Evolutionary conservation across 78 protist species (phyloP).

Genomic region (Chrysochromulina tobinii): DNA sequence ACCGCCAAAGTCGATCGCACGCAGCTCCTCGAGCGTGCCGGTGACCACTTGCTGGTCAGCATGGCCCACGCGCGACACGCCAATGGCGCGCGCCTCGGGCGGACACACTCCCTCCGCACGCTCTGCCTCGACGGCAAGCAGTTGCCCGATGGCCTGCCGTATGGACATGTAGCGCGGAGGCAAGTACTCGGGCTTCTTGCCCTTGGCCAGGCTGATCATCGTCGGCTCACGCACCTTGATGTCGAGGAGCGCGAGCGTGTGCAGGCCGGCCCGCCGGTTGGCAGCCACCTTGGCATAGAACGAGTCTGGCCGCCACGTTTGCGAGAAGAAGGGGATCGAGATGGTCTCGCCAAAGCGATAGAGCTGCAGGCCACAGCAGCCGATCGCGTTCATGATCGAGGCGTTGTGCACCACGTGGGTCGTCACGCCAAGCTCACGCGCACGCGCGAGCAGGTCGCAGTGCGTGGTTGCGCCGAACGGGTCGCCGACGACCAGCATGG

Average conservation of each 20-base stretch:
- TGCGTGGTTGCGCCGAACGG: conserved; percentile 98
- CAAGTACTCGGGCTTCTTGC: conserved; percentile 82
- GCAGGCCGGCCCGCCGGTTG: conserved; percentile 87
- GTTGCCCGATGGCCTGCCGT: conserved; percentile 72
- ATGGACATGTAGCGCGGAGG: conserved; percentile 98
- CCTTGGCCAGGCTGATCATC: conserved; percentile 45
- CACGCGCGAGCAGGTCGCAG: conserved; percentile 89
- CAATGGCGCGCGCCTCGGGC: conserved; percentile 48
- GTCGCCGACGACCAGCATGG: conserved; percentile 98
- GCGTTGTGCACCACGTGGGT: conserved; percentile 94
- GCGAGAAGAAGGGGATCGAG: conserved; percentile 85
- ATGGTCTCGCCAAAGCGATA: conserved; percentile 94
- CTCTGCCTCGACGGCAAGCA: conserved; percentile 76
- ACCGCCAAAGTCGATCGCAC: conserved; percentile 83
- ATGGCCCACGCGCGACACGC: conserved; percentile 92
- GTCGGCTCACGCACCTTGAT: conserved; percentile 96
- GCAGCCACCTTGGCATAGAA: conserved; percentile 85
- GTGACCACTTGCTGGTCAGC: conserved; percentile 72
- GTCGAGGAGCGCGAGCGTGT: conserved; percentile 95
- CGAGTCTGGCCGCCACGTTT: conserved; percentile 86
- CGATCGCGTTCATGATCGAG: conserved; percentile 98
- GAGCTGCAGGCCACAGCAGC: conserved; percentile 95
- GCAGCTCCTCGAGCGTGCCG: conserved; percentile 79
- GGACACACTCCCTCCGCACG: conserved; percentile 12
- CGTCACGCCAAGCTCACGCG: conserved; percentile 55